Evolutionary conservation across 345 rosid genomes (phyloP).

Genomic region (Hibiscus trionum): DNA sequence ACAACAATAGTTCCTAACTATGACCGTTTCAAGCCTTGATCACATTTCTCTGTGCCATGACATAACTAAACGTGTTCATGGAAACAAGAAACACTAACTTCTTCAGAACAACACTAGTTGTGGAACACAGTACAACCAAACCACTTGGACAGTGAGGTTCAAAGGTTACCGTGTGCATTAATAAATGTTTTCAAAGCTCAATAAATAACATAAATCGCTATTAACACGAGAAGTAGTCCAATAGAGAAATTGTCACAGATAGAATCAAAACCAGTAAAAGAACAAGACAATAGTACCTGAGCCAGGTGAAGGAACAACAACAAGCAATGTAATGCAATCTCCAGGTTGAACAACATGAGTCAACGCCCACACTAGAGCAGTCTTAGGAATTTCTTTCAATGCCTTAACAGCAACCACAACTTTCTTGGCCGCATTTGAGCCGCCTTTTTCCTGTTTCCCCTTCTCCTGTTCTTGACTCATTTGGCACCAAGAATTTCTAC

Average conservation of each 20-base stretch:
- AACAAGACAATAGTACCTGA: slow-evolving; percentile 40
- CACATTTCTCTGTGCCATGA: background rate
- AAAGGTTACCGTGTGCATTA: background rate
- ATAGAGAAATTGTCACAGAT: background rate
- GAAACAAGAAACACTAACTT: background rate
- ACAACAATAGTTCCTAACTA: background rate
- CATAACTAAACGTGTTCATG: background rate
- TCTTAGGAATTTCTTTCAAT: slow-evolving; percentile 86
- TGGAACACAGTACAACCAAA: background rate
- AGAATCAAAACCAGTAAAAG: background rate
- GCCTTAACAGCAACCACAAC: slow-evolving; percentile 95
- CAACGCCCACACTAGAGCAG: slow-evolving; percentile 94
- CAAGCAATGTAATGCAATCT: slow-evolving; percentile 82
- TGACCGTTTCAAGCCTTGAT: background rate
- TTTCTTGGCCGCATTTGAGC: slow-evolving; percentile 54
- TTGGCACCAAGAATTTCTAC: slow-evolving; percentile 8
- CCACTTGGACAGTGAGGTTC: background rate
- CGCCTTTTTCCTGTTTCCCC: slow-evolving; percentile 48
- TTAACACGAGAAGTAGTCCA: background rate
- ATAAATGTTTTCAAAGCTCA: background rate
- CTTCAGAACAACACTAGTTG: background rate
- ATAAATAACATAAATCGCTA: background rate
- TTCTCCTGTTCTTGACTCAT: slow-evolving; percentile 53
- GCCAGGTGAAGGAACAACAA: slow-evolving; percentile 69
- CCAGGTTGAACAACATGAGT: slow-evolving; percentile 96